These are phyloP conservation scores for Domatiomyces globalis DNA, from an alignment of 2,329 filamentous ascomycete species.

Conservation along the genomic window DNA sequence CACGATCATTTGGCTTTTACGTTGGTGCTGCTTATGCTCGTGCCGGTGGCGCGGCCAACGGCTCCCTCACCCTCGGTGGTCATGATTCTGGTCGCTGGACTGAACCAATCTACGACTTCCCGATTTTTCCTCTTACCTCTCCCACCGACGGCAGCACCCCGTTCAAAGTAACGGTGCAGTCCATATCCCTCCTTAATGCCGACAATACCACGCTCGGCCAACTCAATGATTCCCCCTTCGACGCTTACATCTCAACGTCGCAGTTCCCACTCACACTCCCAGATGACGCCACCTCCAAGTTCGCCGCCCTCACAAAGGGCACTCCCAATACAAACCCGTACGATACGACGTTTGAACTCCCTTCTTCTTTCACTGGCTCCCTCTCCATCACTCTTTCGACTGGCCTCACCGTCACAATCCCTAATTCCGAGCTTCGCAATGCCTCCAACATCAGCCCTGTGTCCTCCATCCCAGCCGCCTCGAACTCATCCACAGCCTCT, in stretches of 20 bases:
- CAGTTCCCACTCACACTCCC: constrained; percentile 31
- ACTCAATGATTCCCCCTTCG: constrained; percentile 23
- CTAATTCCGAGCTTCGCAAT: constrained; percentile 25
- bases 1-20: constrained; percentile 30
- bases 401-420: constrained; percentile 28
- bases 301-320: constrained; percentile 24
- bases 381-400: constrained; percentile 29
- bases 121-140: not conserved
- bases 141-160: constrained; percentile 24
- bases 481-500: constrained; percentile 18
- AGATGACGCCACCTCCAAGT: constrained; percentile 27
- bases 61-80: constrained; percentile 31
- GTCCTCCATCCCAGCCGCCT: constrained; percentile 17
- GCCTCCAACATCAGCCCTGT: constrained; percentile 18
- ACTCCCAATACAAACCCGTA: constrained; percentile 4
- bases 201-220: constrained; percentile 14
- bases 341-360: constrained; percentile 23
- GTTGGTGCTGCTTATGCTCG: constrained; percentile 29
- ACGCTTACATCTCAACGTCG: constrained; percentile 30
- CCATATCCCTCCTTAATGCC: constrained; percentile 26
- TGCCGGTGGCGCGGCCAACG: constrained; percentile 29
- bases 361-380: constrained; percentile 25
- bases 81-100: constrained; percentile 32
- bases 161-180: constrained; percentile 27
- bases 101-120: constrained; percentile 21